Evolutionary conservation across 2,329 filamentous ascomycete genomes (phyloP), one percentile per base, ranked within the genome.

Genomic region (Fusarium graminum): DNA sequence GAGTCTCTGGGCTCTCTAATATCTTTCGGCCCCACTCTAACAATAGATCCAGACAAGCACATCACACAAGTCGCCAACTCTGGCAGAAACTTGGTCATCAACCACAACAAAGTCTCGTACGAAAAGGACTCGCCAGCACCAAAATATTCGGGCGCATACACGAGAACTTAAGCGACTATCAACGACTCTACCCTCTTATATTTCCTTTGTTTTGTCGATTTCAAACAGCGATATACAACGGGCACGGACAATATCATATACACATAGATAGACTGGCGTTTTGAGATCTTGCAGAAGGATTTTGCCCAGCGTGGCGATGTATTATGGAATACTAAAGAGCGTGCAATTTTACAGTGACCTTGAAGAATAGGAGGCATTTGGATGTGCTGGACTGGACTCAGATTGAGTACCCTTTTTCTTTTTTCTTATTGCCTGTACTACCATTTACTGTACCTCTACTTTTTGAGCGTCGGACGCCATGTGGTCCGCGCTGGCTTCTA

Each of bases 111-210:
- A 51, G 64, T 70, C 10, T 59, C 52, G 45, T 75, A 74, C 34
- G 77, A 79, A n/a, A 47, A 59, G 42, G 53, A 57, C 49, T 74
- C 72, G 7, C 78, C 77, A 6, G 70, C 60, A n/a, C 75, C 76
- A 10, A 52, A 62, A 19, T 76, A 77, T 42, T 53, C 62, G 11
- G 67, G 69, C 28, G 59, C 60, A 22, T 74, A 75, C 43, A 44
- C 65, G 19, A 52, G 50, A 17, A 51, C 39, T 26, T 49, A 40
- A 55, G 17, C 39, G 26, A 32, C 17, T 12, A 9, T 29, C 32
- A 19, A 19, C 30, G 13, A 19, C 39, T 32, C 14, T 25, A 29
- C 17, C 28, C 25, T 30, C 56, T 64, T 40, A 19, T 16, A 38
- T 59, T 43, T 54, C 25, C n/a, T 43, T 41, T 47, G 38, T 52